phyloP scores from a whole-genome alignment of 805 yeast species.

The Nakazawaea ishiwadae region DNA sequence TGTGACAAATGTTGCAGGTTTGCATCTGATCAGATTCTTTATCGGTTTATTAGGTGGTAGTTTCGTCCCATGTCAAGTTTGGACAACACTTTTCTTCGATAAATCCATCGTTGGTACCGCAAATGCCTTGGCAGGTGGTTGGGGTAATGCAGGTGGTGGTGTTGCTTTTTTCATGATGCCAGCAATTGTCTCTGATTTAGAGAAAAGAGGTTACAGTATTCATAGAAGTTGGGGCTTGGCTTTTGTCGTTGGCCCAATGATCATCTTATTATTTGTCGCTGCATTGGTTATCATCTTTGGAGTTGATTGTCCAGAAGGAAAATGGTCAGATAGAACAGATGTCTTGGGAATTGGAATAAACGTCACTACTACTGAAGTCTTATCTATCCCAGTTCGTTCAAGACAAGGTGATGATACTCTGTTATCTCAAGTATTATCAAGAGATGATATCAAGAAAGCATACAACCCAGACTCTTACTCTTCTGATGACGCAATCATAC shows the following conservation, averaged over 20 bases:
- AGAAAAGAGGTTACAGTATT: slow-evolving; percentile 17
- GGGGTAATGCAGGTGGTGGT: slow-evolving; percentile 30
- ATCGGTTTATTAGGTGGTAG: slow-evolving; percentile 28
- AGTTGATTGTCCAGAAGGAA: slow-evolving; percentile 31
- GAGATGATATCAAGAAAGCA: slow-evolving; percentile 6
- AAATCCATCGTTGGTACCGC: slow-evolving; percentile 26
- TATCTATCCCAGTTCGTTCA: slow-evolving; percentile 16
- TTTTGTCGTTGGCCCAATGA: slow-evolving; percentile 27
- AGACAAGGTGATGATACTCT: slow-evolving; percentile 1
- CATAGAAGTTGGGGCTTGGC: slow-evolving; percentile 25
- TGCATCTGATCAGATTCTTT: slow-evolving; percentile 25
- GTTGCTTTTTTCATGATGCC: slow-evolving; percentile 30
- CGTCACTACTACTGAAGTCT: slow-evolving; percentile 19
- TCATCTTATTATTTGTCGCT: slow-evolving; percentile 25
- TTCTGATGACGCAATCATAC: slow-evolving; percentile 9
- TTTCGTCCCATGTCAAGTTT: slow-evolving; percentile 26
- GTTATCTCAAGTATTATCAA: background rate
- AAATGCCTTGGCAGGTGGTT: slow-evolving; percentile 27
- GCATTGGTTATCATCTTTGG: slow-evolving; percentile 21
- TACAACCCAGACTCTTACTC: slow-evolving; percentile 2
- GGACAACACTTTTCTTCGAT: slow-evolving; percentile 25
- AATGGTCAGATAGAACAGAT: slow-evolving; percentile 27
- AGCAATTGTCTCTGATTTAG: slow-evolving; percentile 19
- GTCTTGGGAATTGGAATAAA: slow-evolving; percentile 22
- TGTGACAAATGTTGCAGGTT: slow-evolving; percentile 19